Conservation (phyloP, 2,329 filamentous ascomycete genomes). For the Paraphaeosphaeria minitans region DNA sequence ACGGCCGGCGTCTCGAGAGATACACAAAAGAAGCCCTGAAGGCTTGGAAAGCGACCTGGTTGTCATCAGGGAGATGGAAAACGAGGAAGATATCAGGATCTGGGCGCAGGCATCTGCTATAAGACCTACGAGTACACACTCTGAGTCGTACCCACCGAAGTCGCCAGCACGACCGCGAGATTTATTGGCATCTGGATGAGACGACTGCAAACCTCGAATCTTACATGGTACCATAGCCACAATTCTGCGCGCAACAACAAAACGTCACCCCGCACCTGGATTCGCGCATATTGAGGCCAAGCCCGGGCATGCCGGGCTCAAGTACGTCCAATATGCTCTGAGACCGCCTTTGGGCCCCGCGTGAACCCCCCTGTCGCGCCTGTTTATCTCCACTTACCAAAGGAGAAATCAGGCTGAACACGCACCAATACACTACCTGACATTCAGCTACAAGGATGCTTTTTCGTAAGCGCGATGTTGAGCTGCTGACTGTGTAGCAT, state of each 20-base stretch:
- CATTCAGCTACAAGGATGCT: conserved; percentile 8
- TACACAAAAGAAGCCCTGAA: conserved; percentile 2
- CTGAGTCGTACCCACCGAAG: conserved; percentile 16
- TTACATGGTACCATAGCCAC: neutral
- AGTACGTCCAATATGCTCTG: neutral
- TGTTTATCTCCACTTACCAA: conserved; percentile 6
- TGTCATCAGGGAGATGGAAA: conserved; percentile 10
- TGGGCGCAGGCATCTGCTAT: conserved; percentile 12
- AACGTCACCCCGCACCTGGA: neutral
- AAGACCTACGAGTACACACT: conserved; percentile 6
- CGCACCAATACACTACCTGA: conserved; percentile 3
- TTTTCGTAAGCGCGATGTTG: conserved; percentile 2
- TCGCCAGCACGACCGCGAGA: conserved; percentile 18
- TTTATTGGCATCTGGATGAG: conserved; percentile 19
- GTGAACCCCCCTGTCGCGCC: conserved; percentile 5
- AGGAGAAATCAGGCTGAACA: neutral
- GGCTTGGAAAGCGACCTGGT: conserved; percentile 11
- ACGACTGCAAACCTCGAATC: neutral
- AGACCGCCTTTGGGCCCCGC: neutral
- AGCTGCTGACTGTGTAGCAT: conserved; percentile 6
- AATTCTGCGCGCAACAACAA: neutral
- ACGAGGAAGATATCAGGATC: conserved; percentile 15
- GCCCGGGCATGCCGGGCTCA: neutral
- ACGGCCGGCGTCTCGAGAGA: conserved; percentile 11
- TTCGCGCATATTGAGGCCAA: neutral